Evolutionary conservation across 2,329 filamentous ascomycete genomes (phyloP).

Genomic region (Colletotrichum lupini): DNA sequence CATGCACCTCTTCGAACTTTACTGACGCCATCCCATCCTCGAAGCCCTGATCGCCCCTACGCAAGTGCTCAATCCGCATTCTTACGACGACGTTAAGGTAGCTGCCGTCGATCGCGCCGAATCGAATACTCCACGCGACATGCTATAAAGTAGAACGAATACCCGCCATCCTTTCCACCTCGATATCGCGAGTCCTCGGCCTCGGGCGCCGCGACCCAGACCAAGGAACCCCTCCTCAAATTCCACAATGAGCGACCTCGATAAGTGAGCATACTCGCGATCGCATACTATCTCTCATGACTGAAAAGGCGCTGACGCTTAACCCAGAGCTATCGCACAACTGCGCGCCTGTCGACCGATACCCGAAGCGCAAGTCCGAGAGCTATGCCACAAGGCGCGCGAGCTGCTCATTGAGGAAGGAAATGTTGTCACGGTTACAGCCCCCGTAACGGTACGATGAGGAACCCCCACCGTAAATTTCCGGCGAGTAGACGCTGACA

Average conservation of each 20-base stretch:
- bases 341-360: conserved; percentile 96
- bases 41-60: conserved; percentile 26
- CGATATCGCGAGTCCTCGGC: conserved; percentile 6
- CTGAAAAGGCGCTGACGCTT: conserved; percentile 23
- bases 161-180: background rate
- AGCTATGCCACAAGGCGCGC: conserved; percentile 96
- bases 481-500: conserved; percentile 4
- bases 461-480: too few species aligned
- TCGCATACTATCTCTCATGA: background rate
- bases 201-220: conserved; percentile 19
- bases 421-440: conserved; percentile 95
- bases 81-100: background rate
- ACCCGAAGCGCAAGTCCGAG: conserved; percentile 92
- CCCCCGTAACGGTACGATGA: conserved; percentile 85
- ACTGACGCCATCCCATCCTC: conserved; percentile 28
- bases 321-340: conserved; percentile 86
- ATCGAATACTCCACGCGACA: background rate
- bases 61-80: conserved; percentile 2
- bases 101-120: background rate
- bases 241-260: conserved; percentile 85
- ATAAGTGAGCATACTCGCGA: conserved; percentile 70
- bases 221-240: conserved; percentile 19
- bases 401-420: conserved; percentile 97
- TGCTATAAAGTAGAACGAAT: background rate
- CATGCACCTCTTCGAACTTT: conserved; percentile 24